Base-by-base conservation (phyloP, 129 eudicot species). In the Saussurea involucrata region DNA sequence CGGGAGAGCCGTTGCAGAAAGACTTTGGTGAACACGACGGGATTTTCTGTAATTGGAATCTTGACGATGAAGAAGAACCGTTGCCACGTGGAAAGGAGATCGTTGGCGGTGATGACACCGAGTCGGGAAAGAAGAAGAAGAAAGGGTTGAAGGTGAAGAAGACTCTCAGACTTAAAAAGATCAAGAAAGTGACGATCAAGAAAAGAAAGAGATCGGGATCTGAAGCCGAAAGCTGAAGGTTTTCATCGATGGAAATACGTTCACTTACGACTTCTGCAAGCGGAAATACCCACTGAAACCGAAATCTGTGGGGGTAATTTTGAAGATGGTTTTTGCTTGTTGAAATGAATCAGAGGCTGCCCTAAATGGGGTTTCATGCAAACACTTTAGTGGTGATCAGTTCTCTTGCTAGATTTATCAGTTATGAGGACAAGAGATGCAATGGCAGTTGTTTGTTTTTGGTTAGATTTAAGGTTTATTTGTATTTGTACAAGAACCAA, bases 121-220 rank as follows among this genome's bases (percentile, higher is more conserved):
- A 89, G 57, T 83, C 89, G 2, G 86, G 86, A 33, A 93, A 86
- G 84, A 91, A 95, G 88, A 81, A 92, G 82, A 89, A 83, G 79
- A 86, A 86, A 84, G 80, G 46, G 63, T 73, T 89, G 10, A 93
- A 84, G 85, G 85, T 71, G 68, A 83, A 84, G 81, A 88, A 83
- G 74, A 27, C 55, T 6, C 75, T 74, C 6, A 88, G 81, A 84
- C 81, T 86, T 63, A 73, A 66, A 36, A 25, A 55, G 58, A 55
- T 46, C 77, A 77, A 71, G 83, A 82, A 85, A 80, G 67, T 75
- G 84, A 78, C 18, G 49, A 79, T 25, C 75, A 71, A 71, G 82
- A 84, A 67, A 85, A 87, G 78, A 85, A 81, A 77, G 72, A 58
- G 75, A 55, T 8, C 10, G 21, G 12, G 10, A 12, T 5, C 84